phyloP scores from a whole-genome alignment of 148 eudicot species.

The Diospyros lotus region DNA sequence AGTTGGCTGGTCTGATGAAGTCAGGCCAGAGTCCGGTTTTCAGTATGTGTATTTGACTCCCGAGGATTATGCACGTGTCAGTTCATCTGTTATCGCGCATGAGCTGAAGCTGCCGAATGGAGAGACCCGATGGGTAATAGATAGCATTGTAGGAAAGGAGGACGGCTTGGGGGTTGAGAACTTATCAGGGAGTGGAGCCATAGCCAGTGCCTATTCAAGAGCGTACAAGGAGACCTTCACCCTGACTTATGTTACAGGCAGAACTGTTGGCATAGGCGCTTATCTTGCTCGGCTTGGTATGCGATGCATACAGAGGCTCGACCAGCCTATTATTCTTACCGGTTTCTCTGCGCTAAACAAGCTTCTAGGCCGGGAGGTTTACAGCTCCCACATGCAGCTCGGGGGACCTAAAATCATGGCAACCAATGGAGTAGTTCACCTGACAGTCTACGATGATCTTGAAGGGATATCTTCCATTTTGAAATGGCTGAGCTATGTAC shows the following conservation, averaged over 20 bases:
- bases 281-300: conserved; percentile 98
- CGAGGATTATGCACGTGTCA: conserved; percentile 59
- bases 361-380: conserved; percentile 92
- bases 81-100: conserved; percentile 84
- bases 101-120: conserved; percentile 67
- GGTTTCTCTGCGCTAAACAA: conserved; percentile 98
- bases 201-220: conserved; percentile 92
- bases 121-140: conserved; percentile 80
- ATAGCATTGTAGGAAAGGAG: conserved; percentile 92
- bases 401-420: conserved; percentile 99
- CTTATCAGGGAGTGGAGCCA: conserved; percentile 97
- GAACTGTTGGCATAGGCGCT: conserved; percentile 98
- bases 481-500: conserved; percentile 92
- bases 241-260: conserved; percentile 87
- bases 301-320: conserved; percentile 98
- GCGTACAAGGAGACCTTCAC: conserved; percentile 96
- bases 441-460: conserved; percentile 88
- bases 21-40: conserved; percentile 77
- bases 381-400: conserved; percentile 99
- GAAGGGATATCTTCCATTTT: conserved; percentile 82
- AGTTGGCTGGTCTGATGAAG: conserved; percentile 93
- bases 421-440: conserved; percentile 93
- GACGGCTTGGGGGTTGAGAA: conserved; percentile 97
- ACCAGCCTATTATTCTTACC: conserved; percentile 92
- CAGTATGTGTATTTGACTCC: conserved; percentile 87